These are phyloP conservation scores for Gnetum montanum DNA, from an alignment of 75 land plant species.

Conservation along the genomic window DNA sequence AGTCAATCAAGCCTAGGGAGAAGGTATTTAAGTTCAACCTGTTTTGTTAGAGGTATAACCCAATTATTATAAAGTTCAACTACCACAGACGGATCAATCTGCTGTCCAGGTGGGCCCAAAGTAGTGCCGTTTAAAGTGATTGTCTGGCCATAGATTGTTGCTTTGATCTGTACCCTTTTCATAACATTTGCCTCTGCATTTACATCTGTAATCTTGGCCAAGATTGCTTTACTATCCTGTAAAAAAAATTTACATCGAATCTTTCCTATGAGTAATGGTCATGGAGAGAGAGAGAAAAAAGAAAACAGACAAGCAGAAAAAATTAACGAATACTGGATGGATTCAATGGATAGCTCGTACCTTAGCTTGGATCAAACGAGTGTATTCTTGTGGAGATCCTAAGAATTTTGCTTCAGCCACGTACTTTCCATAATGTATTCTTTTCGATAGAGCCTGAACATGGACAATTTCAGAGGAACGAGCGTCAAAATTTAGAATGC, in stretches of 20 bases:
- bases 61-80: constrained; percentile 77
- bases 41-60: constrained; percentile 97
- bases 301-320: not conserved
- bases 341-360: constrained; percentile 12
- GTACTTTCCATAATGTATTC: constrained; percentile 87
- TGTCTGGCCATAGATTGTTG: constrained; percentile 66
- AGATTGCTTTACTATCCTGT: constrained; percentile 69
- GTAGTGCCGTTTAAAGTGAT: constrained; percentile 11
- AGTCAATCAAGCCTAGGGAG: constrained; percentile 75
- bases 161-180: constrained; percentile 72
- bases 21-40: constrained; percentile 82
- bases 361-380: constrained; percentile 53
- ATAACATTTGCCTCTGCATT: constrained; percentile 65
- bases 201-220: constrained; percentile 71
- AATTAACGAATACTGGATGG: not conserved
- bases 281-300: not conserved
- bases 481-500: too few relatives aligned
- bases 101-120: constrained; percentile 24
- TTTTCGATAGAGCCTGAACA: constrained; percentile 78
- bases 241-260: not conserved
- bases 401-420: constrained; percentile 90
- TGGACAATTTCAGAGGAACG: not conserved
- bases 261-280: not conserved
- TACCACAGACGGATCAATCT: constrained; percentile 65
- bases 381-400: constrained; percentile 59